Evolutionary conservation across 306 rosid species (phyloP), one percentile per base, ranked within the genome.

Genomic region (Pterocarpus santalinus): DNA sequence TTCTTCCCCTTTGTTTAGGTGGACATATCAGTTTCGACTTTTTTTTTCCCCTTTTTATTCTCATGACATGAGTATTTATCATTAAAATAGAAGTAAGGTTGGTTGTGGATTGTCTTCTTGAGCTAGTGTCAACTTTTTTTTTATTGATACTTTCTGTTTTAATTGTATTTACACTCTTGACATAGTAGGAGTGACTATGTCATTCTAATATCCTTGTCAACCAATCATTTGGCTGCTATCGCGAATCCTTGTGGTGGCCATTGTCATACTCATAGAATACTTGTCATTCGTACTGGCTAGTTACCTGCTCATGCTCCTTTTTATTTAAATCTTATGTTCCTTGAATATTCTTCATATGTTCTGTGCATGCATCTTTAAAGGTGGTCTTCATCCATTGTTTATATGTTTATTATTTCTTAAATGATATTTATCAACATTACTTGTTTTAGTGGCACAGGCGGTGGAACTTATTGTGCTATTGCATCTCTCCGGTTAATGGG

Each of bases 401-500:
- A 47, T 49, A 46, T 77, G 52, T 49, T 47, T 61, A 30, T 76
- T 72, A 60, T 75, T 79, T 82, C 83, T 84, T 53, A 17, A 33
- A 72, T 78, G 65, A 65, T 88, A 84, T 86, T 84, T 71, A 86
- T 84, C 84, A 76, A 86, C 83, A 84, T 61, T 86, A 69, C 70
- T 80, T 81, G 49, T 67, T 86, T 90, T 92, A 87, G 92, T 85
- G 92, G 78, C 82, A 39, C 96, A 95, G 99, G 99, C 68, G 99
- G 97, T 76, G 99, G 88, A 83, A 89, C 96, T 7, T 92, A 95
- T 71, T 95, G 99, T 28, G 94, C 97, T 77, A 82, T 93, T 77
- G 92, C 96, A 73, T 93, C 99, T 87, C 98, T 95, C 53, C 86
- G 81, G 71, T 80, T 95, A 80, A 89, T 95, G 99, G 99, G 97